Evolutionary conservation across 2,329 filamentous ascomycete species (phyloP).

Genomic region (Fusarium piperis): DNA sequence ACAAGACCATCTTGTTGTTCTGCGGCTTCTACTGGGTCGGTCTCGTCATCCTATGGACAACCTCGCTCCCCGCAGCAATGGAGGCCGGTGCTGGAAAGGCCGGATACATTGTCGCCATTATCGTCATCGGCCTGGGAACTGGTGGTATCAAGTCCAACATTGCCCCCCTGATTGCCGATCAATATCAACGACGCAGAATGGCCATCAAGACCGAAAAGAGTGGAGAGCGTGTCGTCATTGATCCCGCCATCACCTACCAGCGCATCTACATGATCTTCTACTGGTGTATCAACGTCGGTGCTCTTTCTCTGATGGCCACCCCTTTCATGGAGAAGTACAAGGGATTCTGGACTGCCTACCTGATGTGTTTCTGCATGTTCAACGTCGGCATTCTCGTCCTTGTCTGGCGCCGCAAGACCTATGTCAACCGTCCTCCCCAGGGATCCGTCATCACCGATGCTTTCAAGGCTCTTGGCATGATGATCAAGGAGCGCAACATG

Average conservation of each 20-base stretch:
- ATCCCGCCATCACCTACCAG: constrained; percentile 72
- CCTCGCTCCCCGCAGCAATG: constrained; percentile 54
- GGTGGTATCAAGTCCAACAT: constrained; percentile 77
- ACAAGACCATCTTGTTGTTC: constrained; percentile 69
- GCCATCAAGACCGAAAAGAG: constrained; percentile 57
- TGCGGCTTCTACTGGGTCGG: constrained; percentile 67
- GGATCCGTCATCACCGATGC: constrained; percentile 73
- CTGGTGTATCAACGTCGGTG: constrained; percentile 78
- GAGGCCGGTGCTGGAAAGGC: constrained; percentile 55
- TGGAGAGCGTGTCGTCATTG: constrained; percentile 71
- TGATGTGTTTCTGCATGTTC: constrained; percentile 69
- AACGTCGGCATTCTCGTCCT: constrained; percentile 65
- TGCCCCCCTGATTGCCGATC: constrained; percentile 69
- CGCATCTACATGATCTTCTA: constrained; percentile 81
- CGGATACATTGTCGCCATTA: constrained; percentile 63
- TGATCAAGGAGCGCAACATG: constrained; percentile 54
- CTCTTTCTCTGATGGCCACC: constrained; percentile 72
- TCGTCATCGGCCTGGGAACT: constrained; percentile 73
- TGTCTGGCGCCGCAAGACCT: constrained; percentile 56
- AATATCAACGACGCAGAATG: constrained; percentile 66
- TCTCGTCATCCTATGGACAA: constrained; percentile 63
- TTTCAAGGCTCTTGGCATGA: constrained; percentile 60
- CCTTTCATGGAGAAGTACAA: constrained; percentile 73
- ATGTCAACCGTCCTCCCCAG: constrained; percentile 63
- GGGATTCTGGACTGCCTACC: constrained; percentile 74